phyloP scores from a whole-genome alignment of 805 yeast species.

The Cyberlindnera japonica region DNA sequence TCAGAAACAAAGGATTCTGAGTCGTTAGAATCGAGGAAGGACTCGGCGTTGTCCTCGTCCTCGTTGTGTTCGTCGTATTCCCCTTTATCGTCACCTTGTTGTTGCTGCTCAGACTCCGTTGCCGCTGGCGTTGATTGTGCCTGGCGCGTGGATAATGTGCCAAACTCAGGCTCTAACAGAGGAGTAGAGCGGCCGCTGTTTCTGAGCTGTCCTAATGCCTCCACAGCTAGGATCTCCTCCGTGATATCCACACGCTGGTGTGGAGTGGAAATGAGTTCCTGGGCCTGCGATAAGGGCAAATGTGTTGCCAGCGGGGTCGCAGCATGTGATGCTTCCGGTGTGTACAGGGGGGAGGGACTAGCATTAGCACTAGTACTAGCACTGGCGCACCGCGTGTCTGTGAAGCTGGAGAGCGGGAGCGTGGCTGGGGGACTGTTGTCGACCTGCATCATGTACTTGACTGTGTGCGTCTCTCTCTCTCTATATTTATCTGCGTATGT shows the following conservation, averaged over 20 bases:
- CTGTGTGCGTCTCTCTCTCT: too few species aligned
- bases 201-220: constrained; percentile 27
- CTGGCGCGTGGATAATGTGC: too few species aligned
- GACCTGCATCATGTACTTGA: too few species aligned
- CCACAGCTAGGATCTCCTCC: constrained; percentile 22
- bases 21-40: constrained; percentile 36
- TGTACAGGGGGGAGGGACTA: too few species aligned
- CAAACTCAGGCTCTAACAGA: too few species aligned
- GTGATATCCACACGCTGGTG: constrained; percentile 1
- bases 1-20: constrained; percentile 7
- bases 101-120: background rate
- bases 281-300: constrained; percentile 11
- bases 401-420: too few species aligned
- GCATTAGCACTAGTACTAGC: too few species aligned
- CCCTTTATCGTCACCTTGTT: constrained; percentile 20
- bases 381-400: too few species aligned
- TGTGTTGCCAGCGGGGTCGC: constrained; percentile 4
- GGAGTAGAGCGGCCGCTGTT: constrained; percentile 20
- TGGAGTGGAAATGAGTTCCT: constrained; percentile 6
- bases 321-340: constrained; percentile 8
- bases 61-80: constrained; percentile 12
- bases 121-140: background rate
- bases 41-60: constrained; percentile 32
- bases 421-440: too few species aligned
- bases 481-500: too few species aligned